Evolutionary conservation across 1,284 basidiomycete genomes (phyloP).

Genomic region (Erythrobasidium hasegawianum): DNA sequence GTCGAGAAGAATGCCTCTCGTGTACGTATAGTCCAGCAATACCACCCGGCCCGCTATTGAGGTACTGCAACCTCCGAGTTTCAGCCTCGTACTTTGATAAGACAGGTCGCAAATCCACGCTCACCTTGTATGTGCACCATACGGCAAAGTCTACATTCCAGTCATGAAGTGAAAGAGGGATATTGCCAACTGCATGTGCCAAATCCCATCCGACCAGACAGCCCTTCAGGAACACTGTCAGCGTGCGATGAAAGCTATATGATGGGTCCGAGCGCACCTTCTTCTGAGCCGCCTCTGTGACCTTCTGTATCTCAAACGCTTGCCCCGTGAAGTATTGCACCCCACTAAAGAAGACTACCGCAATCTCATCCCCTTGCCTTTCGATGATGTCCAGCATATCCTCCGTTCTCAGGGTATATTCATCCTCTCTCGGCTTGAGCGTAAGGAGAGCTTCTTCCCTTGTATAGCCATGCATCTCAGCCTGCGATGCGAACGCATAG

Average conservation of each 20-base stretch:
- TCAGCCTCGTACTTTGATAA: neutral
- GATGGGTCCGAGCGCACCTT: constrained; percentile 55
- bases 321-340: constrained; percentile 99
- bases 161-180: constrained; percentile 79
- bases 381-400: constrained; percentile 79
- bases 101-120: constrained; percentile 32
- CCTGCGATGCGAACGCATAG: constrained; percentile 94
- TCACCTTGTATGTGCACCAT: constrained; percentile 87
- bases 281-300: constrained; percentile 74
- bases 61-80: constrained; percentile 55
- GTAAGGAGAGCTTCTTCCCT: constrained; percentile 71
- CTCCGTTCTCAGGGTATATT: constrained; percentile 79
- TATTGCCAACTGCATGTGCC: constrained; percentile 92
- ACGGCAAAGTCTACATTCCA: constrained; percentile 96
- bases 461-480: constrained; percentile 71
- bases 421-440: constrained; percentile 72
- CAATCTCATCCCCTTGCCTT: constrained; percentile 63
- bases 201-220: constrained; percentile 93
- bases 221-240: constrained; percentile 56
- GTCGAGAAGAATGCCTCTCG: constrained; percentile 58
- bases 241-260: neutral
- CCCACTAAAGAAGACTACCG: constrained; percentile 82
- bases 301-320: constrained; percentile 76
- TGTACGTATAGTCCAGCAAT: constrained; percentile 92
- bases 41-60: constrained; percentile 91